Evolutionary conservation across 1,284 basidiomycete species (phyloP), one percentile per base, ranked within the genome.

Genomic region (Hemileia vastatrix): DNA sequence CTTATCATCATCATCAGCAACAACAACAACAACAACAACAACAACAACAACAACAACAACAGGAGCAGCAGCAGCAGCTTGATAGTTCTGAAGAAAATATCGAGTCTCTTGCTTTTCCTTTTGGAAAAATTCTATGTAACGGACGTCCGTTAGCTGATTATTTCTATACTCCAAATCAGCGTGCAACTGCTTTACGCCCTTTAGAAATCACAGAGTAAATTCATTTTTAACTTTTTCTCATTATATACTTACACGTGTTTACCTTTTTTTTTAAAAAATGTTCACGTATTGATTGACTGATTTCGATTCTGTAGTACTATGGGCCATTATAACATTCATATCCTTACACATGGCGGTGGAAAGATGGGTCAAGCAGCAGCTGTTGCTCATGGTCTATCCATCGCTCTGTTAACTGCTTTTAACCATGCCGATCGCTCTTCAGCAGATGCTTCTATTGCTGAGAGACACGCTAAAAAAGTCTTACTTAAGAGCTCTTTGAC

Each of bases 351-450:
- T 43, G 57, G 57, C 2, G 57, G 57, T 15, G 57, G 57, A 13
- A 58, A 58, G 33, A 58, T 58, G 57, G 57, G 57, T 18, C 57
- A 58, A 18, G 57, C 57, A 23, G 57, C 57, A 1, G 57, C 57
- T 5, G 24, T 36, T 21, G 49, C 57, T 1, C 57, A 58, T 43
- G 57, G 47, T 6, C 27, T 58, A 8, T 24, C 57, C 2, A 49
- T 50, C 6, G 47, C 47, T 23, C 48, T 58, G 13, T 32, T 49
- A 32, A 50, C 49, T 15, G 57, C 57, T 6, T 48, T 58, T 24
- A 32, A 49, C 18, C 32, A 58, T 21, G 45, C 57, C 1, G 57
- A 5, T 5, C 49, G 43, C 13, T 50, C 57, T 33, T n/a, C n/a
- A n/a, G n/a, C n/a, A n/a, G 57, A 58, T 40, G 45, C 43, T 6